Evolutionary conservation across 1,284 basidiomycete genomes (phyloP).

Genomic region (Irpex sp.): DNA sequence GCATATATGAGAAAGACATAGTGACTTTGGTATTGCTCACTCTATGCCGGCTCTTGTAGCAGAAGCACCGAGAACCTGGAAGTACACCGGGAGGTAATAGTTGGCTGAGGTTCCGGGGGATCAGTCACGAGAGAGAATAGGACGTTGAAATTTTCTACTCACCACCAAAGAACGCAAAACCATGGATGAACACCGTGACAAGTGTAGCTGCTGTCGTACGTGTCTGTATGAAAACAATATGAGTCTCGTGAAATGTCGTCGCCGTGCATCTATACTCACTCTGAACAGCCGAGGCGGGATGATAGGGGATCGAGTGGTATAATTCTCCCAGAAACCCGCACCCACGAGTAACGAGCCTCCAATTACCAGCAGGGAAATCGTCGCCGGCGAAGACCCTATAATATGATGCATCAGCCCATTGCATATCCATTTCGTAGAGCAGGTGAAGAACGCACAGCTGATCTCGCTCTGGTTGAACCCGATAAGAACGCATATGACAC

Average conservation of each 20-base stretch:
- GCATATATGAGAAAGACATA: neutral
- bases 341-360: slow-evolving; percentile 59
- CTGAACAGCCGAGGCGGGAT: slow-evolving; percentile 74
- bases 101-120: neutral
- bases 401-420: neutral
- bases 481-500: slow-evolving; percentile 71
- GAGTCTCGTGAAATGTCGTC: neutral
- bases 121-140: neutral
- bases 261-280: slow-evolving; percentile 27
- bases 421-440: neutral
- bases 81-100: slow-evolving; percentile 32
- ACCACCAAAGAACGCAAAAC: slow-evolving; percentile 53
- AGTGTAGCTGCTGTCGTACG: slow-evolving; percentile 69
- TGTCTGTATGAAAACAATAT: slow-evolving; percentile 58
- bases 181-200: slow-evolving; percentile 58
- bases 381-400: slow-evolving; percentile 37
- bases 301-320: slow-evolving; percentile 71
- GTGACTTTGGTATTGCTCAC: slow-evolving; percentile 26
- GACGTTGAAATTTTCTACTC: neutral
- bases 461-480: slow-evolving; percentile 74
- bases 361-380: slow-evolving; percentile 66
- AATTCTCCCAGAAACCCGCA: slow-evolving; percentile 57
- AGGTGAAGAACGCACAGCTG: slow-evolving; percentile 38
- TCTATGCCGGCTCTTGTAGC: slow-evolving; percentile 40
- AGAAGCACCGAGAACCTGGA: slow-evolving; percentile 40